These are phyloP conservation scores for Hypoxylon sp. DNA, from an alignment of 2,329 filamentous ascomycete genomes.

Conservation along the genomic window DNA sequence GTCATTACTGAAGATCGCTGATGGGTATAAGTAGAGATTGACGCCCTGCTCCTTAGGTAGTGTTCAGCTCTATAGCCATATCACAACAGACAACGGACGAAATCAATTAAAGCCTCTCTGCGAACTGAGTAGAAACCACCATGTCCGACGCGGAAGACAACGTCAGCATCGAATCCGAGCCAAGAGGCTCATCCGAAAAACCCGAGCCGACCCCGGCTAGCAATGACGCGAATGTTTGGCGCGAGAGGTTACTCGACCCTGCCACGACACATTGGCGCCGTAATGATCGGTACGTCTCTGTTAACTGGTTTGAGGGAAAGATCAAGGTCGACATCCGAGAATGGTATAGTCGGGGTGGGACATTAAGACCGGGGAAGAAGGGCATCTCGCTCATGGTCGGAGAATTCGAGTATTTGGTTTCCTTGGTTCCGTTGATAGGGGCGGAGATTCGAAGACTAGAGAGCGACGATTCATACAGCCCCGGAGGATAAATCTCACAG, in stretches of 20 bases:
- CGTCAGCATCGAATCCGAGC: not conserved
- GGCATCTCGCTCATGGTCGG: not conserved
- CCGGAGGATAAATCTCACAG: not conserved
- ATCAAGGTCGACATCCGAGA: constrained; percentile 1
- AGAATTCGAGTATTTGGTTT: constrained; percentile 5
- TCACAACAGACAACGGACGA: not conserved
- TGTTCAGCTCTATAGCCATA: not conserved
- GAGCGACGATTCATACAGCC: not conserved
- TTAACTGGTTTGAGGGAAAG: not conserved
- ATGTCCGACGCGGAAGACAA: not conserved
- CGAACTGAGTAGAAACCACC: not conserved
- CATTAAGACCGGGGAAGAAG: not conserved
- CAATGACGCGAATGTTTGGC: not conserved
- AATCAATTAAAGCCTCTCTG: not conserved
- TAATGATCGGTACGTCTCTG: not conserved
- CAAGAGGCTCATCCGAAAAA: not conserved
- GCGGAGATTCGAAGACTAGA: not conserved
- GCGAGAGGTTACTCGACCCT: not conserved
- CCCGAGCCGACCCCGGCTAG: not conserved
- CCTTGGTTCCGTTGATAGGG: not conserved
- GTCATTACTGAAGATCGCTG: not conserved
- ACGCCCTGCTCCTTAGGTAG: no score
- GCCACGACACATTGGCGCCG: not conserved
- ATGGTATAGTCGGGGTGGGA: not conserved
- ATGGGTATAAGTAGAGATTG: not conserved